Evolutionary conservation across 352 stramenopile species (phyloP).

Genomic region (Globisporangium irregulare): DNA sequence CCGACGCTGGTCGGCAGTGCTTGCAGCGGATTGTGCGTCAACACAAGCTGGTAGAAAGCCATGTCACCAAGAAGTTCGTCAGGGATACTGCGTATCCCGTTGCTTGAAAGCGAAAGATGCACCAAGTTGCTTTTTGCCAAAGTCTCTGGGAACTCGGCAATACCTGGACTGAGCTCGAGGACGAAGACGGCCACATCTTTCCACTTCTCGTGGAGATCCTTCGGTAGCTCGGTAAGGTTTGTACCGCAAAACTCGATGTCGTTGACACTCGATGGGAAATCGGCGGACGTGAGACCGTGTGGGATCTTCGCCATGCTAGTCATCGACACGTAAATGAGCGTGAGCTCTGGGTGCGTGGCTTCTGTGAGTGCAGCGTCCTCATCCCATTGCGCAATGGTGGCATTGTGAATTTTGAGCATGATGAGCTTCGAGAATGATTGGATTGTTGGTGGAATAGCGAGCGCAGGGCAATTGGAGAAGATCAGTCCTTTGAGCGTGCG

Average conservation of each 20-base stretch:
- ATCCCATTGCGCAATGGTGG: conserved; percentile 5
- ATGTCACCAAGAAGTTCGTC: not conserved
- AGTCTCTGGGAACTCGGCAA: conserved; percentile 3
- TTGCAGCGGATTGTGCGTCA: conserved; percentile 10
- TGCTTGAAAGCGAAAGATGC: conserved; percentile 13
- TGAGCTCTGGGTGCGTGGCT: conserved; percentile 2
- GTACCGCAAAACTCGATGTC: conserved; percentile 16
- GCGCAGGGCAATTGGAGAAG: conserved; percentile 9
- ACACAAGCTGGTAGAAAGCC: not conserved
- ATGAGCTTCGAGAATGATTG: not conserved
- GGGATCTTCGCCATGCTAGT: conserved; percentile 15
- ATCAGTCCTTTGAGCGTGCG: conserved; percentile 5
- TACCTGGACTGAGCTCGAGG: conserved; percentile 8
- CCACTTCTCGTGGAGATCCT: conserved; percentile 11
- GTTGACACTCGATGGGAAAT: conserved; percentile 6
- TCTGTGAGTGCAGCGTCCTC: conserved; percentile 13
- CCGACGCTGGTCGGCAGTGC: conserved; percentile 3
- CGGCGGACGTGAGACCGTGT: not conserved
- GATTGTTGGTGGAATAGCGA: conserved; percentile 4
- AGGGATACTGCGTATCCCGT: conserved; percentile 4
- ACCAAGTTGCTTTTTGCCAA: conserved; percentile 3
- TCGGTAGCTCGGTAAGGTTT: conserved; percentile 8
- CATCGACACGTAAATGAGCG: conserved; percentile 9
- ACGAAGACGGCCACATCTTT: not conserved
- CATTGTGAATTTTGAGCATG: conserved; percentile 16